Base-by-base conservation (phyloP, 169 alveolate species). In the Plasmodium knowlesi region DNA sequence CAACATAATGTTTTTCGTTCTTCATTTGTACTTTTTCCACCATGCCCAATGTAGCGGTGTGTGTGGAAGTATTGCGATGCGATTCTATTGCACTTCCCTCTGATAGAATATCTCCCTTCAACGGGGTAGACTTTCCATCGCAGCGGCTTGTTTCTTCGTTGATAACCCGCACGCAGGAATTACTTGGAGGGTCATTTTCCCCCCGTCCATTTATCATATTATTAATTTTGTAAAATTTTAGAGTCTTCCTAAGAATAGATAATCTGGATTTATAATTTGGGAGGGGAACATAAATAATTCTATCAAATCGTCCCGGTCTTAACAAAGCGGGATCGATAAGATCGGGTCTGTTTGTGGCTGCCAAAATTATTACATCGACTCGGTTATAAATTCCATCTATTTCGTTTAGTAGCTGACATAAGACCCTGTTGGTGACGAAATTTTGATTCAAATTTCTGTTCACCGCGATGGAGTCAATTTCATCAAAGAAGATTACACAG, bases 281-380 rank as follows among this genome's bases (percentile, higher is more conserved):
- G 39, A 99, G 98, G 5, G 99, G 99, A 34, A 99, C 99, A 94
- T 99, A 98, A 30, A 99, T 98, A 54, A 99, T 96, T 73, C 99
- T 97, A 95, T 99, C 99, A 81, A 99, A 98, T 80, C 99, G 97
- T 9, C 99, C 99, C 9, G 99, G 99, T 82, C 99, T 97, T 34
- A 99, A 95, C 32, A 99, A 91, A 0, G 99, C 99, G 32, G 99
- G 96, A 95, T 99, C 99, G 86, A 99, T 96, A 43, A 98, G 96
- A 92, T 99, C 99, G 1, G 99, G 99, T 92, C 99, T 94, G 96
- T 99, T 99, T 16, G 99, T 99, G 8, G 99, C 99, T 0, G 99
- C 99, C 78, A 99, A 96, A 46, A 99, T 98, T 54, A 98, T 97
- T n/a, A 99, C 99, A 88, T 98, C 98, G 32, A 94, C 95, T 73